Conservation (phyloP, 768 basidiomycete species). For the Suillus spraguei region DNA sequence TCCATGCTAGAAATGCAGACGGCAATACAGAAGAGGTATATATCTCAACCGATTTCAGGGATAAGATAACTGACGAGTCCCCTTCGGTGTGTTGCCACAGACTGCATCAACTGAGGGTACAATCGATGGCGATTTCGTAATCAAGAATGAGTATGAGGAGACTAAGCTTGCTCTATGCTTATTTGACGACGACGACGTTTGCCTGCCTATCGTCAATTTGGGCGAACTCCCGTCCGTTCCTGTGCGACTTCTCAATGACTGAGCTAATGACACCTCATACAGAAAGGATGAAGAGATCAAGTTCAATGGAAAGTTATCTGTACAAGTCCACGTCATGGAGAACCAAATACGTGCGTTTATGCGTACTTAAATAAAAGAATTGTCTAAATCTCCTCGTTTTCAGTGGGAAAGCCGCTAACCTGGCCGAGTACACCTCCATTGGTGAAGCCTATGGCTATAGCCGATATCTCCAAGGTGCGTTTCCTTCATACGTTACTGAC, state of each 20-base stretch:
- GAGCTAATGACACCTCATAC: not conserved
- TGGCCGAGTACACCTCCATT: not conserved
- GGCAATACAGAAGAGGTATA: too few species aligned
- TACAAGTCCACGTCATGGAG: not conserved
- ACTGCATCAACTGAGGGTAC: too few species aligned
- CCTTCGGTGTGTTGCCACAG: too few species aligned
- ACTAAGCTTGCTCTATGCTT: not conserved
- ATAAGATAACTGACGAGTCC: too few species aligned
- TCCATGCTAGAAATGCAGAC: not conserved
- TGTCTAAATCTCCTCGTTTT: not conserved
- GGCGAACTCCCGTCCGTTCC: not conserved
- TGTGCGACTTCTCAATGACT: not conserved
- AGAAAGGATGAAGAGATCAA: not conserved
- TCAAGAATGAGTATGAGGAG: not conserved
- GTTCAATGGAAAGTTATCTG: not conserved
- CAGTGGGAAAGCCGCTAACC: not conserved
- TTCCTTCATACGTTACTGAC: not conserved
- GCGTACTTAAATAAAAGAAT: not conserved
- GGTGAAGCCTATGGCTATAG: not conserved
- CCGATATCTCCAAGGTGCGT: not conserved
- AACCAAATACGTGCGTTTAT: not conserved
- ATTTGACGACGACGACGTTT: not conserved
- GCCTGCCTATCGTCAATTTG: not conserved
- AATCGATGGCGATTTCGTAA: not conserved
- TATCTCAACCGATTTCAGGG: too few species aligned